Conservation (phyloP, 192 early-diverging fungal species). For the Rhizophagus sp. region DNA sequence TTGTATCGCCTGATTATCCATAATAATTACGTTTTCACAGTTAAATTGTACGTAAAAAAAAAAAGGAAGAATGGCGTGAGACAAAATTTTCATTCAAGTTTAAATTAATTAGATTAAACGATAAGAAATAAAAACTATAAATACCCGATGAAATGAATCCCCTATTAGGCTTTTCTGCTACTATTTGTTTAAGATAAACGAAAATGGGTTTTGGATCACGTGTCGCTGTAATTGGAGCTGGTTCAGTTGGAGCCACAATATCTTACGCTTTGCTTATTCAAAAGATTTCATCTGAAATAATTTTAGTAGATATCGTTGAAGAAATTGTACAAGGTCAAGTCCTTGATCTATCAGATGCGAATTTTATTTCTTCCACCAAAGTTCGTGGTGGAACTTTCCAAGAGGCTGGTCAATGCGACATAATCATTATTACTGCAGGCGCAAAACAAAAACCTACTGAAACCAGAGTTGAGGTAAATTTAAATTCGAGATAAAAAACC, state of each 20-base stretch:
- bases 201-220: conserved; percentile 34
- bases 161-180: too few relatives aligned
- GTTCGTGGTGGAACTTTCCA: conserved; percentile 60
- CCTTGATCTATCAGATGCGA: conserved; percentile 80
- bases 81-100: too few relatives aligned
- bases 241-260: conserved; percentile 73
- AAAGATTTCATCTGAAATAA: conserved; percentile 67
- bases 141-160: too few relatives aligned
- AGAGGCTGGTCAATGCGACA: conserved; percentile 81
- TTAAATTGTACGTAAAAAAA: too few relatives aligned
- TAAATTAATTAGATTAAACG: too few relatives aligned
- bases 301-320: conserved; percentile 70
- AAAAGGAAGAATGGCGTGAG: too few relatives aligned
- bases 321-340: conserved; percentile 74
- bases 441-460: conserved; percentile 80
- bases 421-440: conserved; percentile 84
- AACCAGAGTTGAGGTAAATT: conserved; percentile 56
- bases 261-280: conserved; percentile 72
- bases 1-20: too few relatives aligned
- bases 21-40: too few relatives aligned
- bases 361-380: conserved; percentile 66
- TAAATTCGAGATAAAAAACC: not conserved
- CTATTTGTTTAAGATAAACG: too few relatives aligned
- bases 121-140: too few relatives aligned
- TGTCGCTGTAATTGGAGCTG: conserved; percentile 75